Percentiles rank a stretch among this genome's conserved stretches.
These are phyloP conservation scores for Diaporthe sp. DNA, from an alignment of 2,329 filamentous ascomycete genomes.

Conservation along the genomic window DNA sequence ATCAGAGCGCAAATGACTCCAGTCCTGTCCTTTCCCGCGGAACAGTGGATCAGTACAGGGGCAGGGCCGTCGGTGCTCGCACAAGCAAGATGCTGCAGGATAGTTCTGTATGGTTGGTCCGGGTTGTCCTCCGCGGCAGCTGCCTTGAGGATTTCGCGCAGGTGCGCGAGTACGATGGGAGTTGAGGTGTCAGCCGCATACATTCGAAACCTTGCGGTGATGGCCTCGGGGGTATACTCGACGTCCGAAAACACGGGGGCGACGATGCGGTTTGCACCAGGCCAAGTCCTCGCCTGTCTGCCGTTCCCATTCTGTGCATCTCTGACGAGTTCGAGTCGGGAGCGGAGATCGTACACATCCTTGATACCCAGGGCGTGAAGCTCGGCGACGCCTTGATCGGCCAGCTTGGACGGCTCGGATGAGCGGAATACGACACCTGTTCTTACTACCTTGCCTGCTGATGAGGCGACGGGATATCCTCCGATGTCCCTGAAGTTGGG, in stretches of 20 bases:
- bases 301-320: conserved; percentile 42
- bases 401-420: conserved; percentile 71
- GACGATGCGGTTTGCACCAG: conserved; percentile 65
- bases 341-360: conserved; percentile 76
- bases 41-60: conserved; percentile 76
- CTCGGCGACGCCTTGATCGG: conserved; percentile 59
- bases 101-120: conserved; percentile 62
- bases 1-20: conserved; percentile 76
- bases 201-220: conserved; percentile 52
- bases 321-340: conserved; percentile 64
- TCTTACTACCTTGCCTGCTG: conserved; percentile 54
- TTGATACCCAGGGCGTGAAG: conserved; percentile 67
- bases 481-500: conserved; percentile 77
- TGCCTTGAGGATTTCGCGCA: conserved; percentile 62
- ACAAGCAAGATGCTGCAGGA: conserved; percentile 65
- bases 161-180: neutral
- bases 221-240: conserved; percentile 70
- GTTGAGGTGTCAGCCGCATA: neutral
- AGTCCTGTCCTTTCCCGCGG: conserved; percentile 81
- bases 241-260: conserved; percentile 71
- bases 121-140: conserved; percentile 56
- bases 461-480: conserved; percentile 59
- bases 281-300: conserved; percentile 54
- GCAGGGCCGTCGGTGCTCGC: conserved; percentile 42
- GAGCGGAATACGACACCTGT: conserved; percentile 71